These are phyloP conservation scores for Zygosaccharomyces pseudorouxii DNA, from an alignment of 805 yeast species.

Conservation along the genomic window DNA sequence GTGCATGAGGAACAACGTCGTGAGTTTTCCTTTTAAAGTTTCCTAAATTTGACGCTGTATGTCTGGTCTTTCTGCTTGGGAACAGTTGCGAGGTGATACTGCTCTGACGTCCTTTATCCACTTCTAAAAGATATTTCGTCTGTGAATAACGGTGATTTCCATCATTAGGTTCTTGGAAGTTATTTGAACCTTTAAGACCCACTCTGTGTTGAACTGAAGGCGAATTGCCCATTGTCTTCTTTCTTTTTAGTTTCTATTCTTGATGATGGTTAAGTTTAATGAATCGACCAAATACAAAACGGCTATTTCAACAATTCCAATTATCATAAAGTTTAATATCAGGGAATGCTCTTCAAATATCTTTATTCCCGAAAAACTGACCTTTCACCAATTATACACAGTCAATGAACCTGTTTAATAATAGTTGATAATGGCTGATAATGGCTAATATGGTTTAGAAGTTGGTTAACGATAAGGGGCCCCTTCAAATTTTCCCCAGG, in stretches of 20 bases:
- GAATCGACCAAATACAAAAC: neutral
- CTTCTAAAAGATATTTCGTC: constrained; percentile 2
- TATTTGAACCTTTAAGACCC: neutral
- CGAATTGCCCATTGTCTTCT: constrained; percentile 12
- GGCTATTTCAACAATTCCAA: neutral
- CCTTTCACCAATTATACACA: too few relatives aligned
- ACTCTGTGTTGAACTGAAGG: constrained; percentile 10
- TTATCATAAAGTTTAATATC: neutral
- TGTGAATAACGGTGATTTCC: neutral
- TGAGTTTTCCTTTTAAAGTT: constrained; percentile 1
- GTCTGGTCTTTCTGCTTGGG: constrained; percentile 18
- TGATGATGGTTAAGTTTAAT: neutral
- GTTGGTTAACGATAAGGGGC: neutral
- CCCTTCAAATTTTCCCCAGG: neutral
- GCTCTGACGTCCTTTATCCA: constrained; percentile 13
- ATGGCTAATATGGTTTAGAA: neutral
- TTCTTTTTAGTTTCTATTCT: neutral
- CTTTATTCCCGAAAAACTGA: neutral
- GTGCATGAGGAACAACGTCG: neutral
- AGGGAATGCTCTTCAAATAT: neutral
- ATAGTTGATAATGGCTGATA: neutral
- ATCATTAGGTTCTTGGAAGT: neutral
- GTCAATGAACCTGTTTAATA: too few relatives aligned
- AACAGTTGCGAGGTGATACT: constrained; percentile 23
- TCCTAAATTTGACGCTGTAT: constrained; percentile 8